phyloP scores from a whole-genome alignment of 108 stramenopile species.

The Stephanodiscus triporus region DNA sequence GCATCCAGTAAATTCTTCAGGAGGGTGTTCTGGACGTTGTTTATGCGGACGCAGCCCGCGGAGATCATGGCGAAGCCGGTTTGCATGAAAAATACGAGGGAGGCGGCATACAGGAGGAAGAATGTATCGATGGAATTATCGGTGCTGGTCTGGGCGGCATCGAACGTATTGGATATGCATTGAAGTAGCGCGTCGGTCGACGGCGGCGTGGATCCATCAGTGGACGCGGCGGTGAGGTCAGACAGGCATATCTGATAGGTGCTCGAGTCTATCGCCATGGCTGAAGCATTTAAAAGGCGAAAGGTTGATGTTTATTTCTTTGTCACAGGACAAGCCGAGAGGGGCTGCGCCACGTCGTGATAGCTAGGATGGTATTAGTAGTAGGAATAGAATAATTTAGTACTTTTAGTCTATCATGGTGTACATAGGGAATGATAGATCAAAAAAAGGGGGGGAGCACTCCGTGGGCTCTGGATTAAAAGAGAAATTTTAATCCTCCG shows the following conservation, averaged over 20 bases:
- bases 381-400: no score
- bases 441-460: no score
- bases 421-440: no score
- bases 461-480: no score
- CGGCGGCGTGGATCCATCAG: neutral
- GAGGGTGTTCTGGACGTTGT: slow-evolving; percentile 90
- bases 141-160: neutral
- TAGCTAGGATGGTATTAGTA: no score
- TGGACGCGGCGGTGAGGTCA: neutral
- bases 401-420: no score
- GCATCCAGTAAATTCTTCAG: slow-evolving; percentile 84
- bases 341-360: no score
- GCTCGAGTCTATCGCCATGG: neutral
- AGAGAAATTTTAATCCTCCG: no score
- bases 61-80: slow-evolving; percentile 74
- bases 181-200: slow-evolving; percentile 32
- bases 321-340: no score
- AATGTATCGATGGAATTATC: slow-evolving; percentile 48
- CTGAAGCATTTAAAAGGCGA: neutral
- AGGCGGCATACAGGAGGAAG: slow-evolving; percentile 69
- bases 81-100: slow-evolving; percentile 89
- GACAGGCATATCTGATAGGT: slow-evolving; percentile 10
- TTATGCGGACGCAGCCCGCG: slow-evolving; percentile 81
- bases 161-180: slow-evolving; percentile 31
- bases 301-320: no score